phyloP scores from a whole-genome alignment of 2,329 filamentous ascomycete genomes.

The Aspergillus felis region DNA sequence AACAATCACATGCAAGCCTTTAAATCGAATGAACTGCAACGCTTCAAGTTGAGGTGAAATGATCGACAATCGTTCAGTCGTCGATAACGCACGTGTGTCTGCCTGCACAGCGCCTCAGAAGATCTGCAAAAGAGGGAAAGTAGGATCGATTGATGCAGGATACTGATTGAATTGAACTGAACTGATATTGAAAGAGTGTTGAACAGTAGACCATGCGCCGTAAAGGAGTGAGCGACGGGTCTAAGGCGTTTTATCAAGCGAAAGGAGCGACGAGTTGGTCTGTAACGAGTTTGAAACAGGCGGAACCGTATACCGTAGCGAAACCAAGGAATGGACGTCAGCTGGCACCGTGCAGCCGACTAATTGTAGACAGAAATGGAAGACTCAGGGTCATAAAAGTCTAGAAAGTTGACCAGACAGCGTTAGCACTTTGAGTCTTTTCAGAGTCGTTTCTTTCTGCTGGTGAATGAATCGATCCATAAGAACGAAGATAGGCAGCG shows the following conservation, averaged over 20 bases:
- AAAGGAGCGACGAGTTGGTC: constrained; percentile 8
- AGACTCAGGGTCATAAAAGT: constrained; percentile 4
- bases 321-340: constrained; percentile 23
- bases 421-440: neutral
- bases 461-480: neutral
- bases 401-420: constrained; percentile 8
- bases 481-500: neutral
- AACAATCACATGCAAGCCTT: neutral
- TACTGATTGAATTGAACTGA: neutral
- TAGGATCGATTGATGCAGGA: neutral
- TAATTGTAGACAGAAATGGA: constrained; percentile 2
- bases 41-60: neutral
- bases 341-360: constrained; percentile 15
- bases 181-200: constrained; percentile 4
- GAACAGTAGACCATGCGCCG: constrained; percentile 1
- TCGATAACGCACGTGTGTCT: constrained; percentile 4
- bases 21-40: neutral
- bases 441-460: neutral
- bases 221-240: constrained; percentile 3
- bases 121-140: constrained; percentile 4
- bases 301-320: constrained; percentile 1
- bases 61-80: neutral
- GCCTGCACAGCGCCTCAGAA: constrained; percentile 11
- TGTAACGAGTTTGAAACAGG: neutral
- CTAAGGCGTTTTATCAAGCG: neutral